Base-by-base conservation (phyloP, 768 basidiomycete genomes). In the Tricholoma hemisulphureum region DNA sequence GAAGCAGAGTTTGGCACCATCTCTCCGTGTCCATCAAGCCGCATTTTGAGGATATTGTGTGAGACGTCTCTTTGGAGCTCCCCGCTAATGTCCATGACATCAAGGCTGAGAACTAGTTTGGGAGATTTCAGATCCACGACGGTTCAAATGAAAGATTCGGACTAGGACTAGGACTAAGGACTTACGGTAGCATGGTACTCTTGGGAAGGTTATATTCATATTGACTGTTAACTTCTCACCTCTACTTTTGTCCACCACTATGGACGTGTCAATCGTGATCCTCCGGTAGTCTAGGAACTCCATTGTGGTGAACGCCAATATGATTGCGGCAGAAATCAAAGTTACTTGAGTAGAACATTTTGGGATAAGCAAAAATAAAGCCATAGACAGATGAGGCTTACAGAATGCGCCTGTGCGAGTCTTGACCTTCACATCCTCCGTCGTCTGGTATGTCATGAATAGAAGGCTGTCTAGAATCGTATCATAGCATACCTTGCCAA, bases 381-480 rank as follows among this genome's bases (percentile, higher is more conserved):
- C 13, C 24, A 9, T 4, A 45, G 50, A 41, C 29, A 51, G 34
- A 13, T 24, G 23, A 18, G 49, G 77, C 91, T 72, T 65, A 96
- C 95, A 79, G 65, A 95, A 79, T 63, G 92, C 96, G 64, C 92
- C 95, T 46, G 91, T 93, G 57, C 95, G 86, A 31, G 97, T 98
- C 82, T 95, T 95, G 76, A 99, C 93, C 78, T 98, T 98, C 61
- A 99, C 97, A 80, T 99, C 97, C 70, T 98, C 97, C 72, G 93
- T 93, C 34, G 97, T 99, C 96, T 99, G 66, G 14, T 21, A 58
- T 31, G 58, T 21, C 26, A 24, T 58, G 20, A 59, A 32, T 49
- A 51, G 53, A 23, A 37, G 31, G 34, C 31, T 29, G 45, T 13
- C 13, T 11, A 13, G 51, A 39, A 58, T 66, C 56, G 45, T 63